phyloP scores from a whole-genome alignment of 257 asterid species.

The Schizonepeta tenuifolia region DNA sequence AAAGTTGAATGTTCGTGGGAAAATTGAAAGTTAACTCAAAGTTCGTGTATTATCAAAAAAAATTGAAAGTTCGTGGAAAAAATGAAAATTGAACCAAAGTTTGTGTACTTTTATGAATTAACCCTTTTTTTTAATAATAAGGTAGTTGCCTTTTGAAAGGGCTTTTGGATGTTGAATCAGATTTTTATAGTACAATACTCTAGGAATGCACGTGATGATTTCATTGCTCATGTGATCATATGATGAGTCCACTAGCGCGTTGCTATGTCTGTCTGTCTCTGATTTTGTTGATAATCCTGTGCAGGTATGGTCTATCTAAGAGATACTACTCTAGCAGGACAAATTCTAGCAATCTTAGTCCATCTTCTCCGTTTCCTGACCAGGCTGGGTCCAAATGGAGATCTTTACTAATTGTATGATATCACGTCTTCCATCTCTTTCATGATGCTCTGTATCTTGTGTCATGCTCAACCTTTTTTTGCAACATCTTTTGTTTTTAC shows the following conservation, averaged over 20 bases:
- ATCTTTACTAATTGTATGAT: conserved; percentile 62
- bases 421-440: conserved; percentile 35
- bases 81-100: no score
- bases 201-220: neutral
- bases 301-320: conserved; percentile 46
- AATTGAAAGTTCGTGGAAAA: no score
- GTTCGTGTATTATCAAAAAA: no score
- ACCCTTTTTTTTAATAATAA: no score
- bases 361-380: conserved; percentile 43
- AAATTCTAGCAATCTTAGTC: conserved; percentile 31
- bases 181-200: neutral
- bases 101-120: no score
- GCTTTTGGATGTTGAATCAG: conserved; percentile 1
- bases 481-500: conserved; percentile 7
- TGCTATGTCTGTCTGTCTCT: neutral
- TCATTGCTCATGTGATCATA: conserved; percentile 20
- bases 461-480: conserved; percentile 23
- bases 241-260: conserved; percentile 7
- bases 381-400: conserved; percentile 50
- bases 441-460: conserved; percentile 33
- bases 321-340: conserved; percentile 45
- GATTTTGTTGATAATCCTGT: conserved; percentile 19
- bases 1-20: no score
- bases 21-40: no score
- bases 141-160: neutral